phyloP scores from a whole-genome alignment of 1,139 yeast genomes.

The Lodderomyces margitis region DNA sequence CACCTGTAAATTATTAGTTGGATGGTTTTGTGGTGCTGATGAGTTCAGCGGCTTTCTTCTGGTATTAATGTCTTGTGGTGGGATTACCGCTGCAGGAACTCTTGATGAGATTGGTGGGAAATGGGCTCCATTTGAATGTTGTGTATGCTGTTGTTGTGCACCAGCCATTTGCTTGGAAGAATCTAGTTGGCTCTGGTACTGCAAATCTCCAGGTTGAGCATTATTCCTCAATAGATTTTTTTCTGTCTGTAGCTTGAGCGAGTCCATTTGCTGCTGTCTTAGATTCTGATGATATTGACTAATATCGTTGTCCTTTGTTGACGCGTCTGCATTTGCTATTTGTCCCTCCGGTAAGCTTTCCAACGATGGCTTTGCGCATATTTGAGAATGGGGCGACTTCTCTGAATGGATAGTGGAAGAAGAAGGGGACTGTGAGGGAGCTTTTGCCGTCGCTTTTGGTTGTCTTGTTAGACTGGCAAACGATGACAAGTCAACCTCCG shows the following conservation, averaged over 20 bases:
- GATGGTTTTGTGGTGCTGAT: constrained; percentile 1
- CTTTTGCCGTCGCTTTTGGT: constrained; percentile 23
- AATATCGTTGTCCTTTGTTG: constrained; percentile 7
- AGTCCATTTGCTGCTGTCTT: constrained; percentile 11
- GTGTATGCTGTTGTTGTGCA: constrained; percentile 5
- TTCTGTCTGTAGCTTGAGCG: constrained; percentile 7
- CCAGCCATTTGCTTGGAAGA: background rate
- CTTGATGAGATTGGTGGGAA: constrained; percentile 5
- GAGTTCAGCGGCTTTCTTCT: constrained; percentile 15
- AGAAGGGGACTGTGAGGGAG: constrained; percentile 8
- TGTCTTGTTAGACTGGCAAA: constrained; percentile 50
- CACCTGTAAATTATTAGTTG: background rate
- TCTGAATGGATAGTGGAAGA: constrained; percentile 3
- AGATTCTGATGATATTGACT: constrained; percentile 14
- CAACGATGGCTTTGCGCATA: constrained; percentile 11
- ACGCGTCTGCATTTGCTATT: background rate
- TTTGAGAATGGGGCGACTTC: constrained; percentile 3
- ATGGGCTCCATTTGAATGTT: constrained; percentile 2
- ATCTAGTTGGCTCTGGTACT: background rate
- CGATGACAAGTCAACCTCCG: constrained; percentile 51
- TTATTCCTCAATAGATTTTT: background rate
- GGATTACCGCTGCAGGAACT: constrained; percentile 26
- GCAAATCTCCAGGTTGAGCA: background rate
- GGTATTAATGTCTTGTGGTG: constrained; percentile 25
- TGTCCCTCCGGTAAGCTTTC: constrained; percentile 15